phyloP scores from a whole-genome alignment of 306 rosid genomes.

The Corylus avellana region DNA sequence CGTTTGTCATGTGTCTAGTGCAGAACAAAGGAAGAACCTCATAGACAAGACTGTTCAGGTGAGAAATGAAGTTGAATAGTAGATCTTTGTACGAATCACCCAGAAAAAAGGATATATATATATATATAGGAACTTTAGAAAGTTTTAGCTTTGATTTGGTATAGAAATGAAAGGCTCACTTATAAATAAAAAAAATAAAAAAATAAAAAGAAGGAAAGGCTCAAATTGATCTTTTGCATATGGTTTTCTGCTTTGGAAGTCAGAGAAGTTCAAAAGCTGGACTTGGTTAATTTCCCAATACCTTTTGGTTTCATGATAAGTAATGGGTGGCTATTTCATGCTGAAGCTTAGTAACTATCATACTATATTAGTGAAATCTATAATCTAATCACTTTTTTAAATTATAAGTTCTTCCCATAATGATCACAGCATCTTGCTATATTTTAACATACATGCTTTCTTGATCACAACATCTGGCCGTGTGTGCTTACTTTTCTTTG shows the following conservation, averaged over 20 bases:
- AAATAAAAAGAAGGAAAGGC: neutral
- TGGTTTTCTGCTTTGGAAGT: neutral
- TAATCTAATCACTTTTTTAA: neutral
- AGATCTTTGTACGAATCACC: neutral
- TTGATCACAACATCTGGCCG: neutral
- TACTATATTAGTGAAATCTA: neutral
- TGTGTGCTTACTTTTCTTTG: neutral
- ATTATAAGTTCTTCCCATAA: neutral
- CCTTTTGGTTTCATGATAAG: neutral
- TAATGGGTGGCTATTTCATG: neutral
- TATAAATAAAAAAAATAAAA: no score
- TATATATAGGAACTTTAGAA: neutral
- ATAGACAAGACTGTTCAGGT: conserved; percentile 77
- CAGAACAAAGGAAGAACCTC: conserved; percentile 77
- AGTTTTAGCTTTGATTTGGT: neutral
- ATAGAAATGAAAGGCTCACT: neutral
- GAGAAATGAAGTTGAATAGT: neutral
- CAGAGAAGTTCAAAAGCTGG: neutral
- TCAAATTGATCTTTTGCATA: neutral
- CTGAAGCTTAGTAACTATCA: neutral
- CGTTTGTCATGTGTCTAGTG: conserved; percentile 84
- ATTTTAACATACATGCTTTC: neutral
- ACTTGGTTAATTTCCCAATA: neutral
- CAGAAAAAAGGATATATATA: neutral
- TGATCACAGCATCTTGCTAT: neutral